phyloP scores from a whole-genome alignment of 1,284 basidiomycete genomes.

The Termitomyces sp. region DNA sequence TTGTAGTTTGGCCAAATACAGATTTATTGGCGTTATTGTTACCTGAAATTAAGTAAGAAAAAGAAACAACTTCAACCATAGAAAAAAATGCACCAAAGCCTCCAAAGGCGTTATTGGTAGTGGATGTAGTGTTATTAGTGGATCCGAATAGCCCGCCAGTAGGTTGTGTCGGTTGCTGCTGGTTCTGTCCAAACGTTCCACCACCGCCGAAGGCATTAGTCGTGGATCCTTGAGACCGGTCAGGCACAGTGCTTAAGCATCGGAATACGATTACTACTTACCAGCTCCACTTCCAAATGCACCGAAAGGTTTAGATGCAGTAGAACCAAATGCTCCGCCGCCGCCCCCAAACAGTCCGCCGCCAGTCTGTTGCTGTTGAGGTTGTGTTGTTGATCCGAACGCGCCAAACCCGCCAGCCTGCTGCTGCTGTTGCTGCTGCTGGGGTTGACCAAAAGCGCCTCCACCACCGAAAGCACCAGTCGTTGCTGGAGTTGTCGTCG shows the following conservation, averaged over 20 bases:
- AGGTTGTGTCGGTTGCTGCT: conserved; percentile 21
- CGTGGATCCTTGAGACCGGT: conserved; percentile 19
- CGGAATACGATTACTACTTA: not conserved
- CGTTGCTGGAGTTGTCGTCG: conserved; percentile 21
- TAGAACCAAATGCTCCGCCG: conserved; percentile 34
- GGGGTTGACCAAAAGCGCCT: conserved; percentile 41
- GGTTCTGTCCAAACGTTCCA: conserved; percentile 27
- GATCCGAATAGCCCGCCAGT: conserved; percentile 24
- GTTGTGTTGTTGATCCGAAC: conserved; percentile 44
- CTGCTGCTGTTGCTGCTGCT: conserved; percentile 15
- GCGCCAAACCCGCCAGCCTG: conserved; percentile 40
- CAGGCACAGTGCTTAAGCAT: conserved; percentile 4
- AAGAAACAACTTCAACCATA: not conserved
- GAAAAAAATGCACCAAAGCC: conserved; percentile 19
- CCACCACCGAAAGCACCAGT: conserved; percentile 38
- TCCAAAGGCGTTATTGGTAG: conserved; percentile 19
- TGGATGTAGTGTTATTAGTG: conserved; percentile 16
- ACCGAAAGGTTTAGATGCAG: conserved; percentile 29
- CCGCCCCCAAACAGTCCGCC: conserved; percentile 20
- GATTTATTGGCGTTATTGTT: conserved; percentile 19
- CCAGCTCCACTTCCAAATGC: conserved; percentile 42
- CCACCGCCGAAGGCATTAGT: conserved; percentile 38
- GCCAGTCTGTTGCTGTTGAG: conserved; percentile 21
- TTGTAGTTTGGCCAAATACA: conserved; percentile 21
- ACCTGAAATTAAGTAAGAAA: not conserved